Evolutionary conservation across 1,284 basidiomycete species (phyloP), one percentile per base, ranked within the genome.

Genomic region (Cutaneotrichosporon dermatis): DNA sequence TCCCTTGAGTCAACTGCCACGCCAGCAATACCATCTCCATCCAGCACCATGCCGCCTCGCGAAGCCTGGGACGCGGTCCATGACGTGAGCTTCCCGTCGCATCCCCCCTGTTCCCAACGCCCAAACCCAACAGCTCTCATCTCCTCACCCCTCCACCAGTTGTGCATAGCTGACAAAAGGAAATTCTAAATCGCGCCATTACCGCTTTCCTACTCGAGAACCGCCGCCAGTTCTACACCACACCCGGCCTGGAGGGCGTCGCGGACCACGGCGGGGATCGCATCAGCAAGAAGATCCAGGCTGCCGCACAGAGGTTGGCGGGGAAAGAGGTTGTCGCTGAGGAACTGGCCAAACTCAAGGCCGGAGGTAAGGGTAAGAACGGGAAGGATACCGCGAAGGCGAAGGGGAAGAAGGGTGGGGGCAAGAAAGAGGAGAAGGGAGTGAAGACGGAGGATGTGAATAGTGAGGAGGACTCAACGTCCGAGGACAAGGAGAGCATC

Each of bases 201-300:
- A 12, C 16, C 2, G 10, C 8, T 11, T 15, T 41, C 16, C 39
- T 52, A 16, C 51, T 52, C 12, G 16, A 25, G 13, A 45, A 60
- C 49, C 64, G 70, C 13, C 42, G 57, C 5, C 49, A 36, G 2
- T 36, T 70, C 15, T 70, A 68, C 53, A 11, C 54, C 34, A 48
- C 52, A 4, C 66, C 65, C 13, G 60, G 39, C 2, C 62, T 72
- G 6, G 43, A 44, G 12, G 45, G 43, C 39, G 63, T 69, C 13
- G 43, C 56, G 2, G 57, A 62, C 36, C 65, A 72, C 57, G 64
- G 66, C 48, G 70, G 69, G 34, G 64, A 69, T 49, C 55, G 66
- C 12, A 67, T 69, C 61, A 70, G 67, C 58, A 63, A 67, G 54
- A 69, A 70, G 55, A 58, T 66, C 37, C 55, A 65, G 56, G 61